Evolutionary conservation across 345 rosid genomes (phyloP), one percentile per base, ranked within the genome.

Genomic region (Aquilaria yunnanensis): DNA sequence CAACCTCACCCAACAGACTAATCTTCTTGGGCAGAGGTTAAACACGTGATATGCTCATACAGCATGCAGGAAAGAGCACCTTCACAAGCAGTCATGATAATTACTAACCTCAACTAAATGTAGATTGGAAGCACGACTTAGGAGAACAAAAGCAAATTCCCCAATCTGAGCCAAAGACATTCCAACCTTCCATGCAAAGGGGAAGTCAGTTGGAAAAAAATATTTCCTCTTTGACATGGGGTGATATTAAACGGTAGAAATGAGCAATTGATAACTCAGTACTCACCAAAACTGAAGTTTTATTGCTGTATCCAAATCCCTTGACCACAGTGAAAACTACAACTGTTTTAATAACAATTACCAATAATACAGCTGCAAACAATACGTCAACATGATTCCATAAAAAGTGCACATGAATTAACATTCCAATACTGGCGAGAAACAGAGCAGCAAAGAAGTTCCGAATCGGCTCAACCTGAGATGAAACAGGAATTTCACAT

Each of bases 51-150:
- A 37, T 37, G 43, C 43, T 37, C 8, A 37, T 37, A 37, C 43
- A 37, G 6, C 23, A 37, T 37, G 5, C 43, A 37, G 5, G 8
- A 37, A 9, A 37, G 23, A 37, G 8, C 5, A 37, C 43, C 43
- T 5, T 37, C 43, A 37, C 43, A 37, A 37, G 43, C 8, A 9
- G 43, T 37, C 43, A 37, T 37, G 43, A 37, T 37, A 7, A 63
- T 51, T 61, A 60, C 81, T 72, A 67, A 90, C 97, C 92, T 90
- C 99, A 74, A 94, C 90, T 60, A 94, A 80, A 76, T 79, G 94
- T 74, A 94, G 92, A 83, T 94, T 94, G 70, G 97, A 90, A 63
- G 99, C 99, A 49, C 97, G 95, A 72, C 97, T 94, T 51, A 94
- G 84, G 60, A 94, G 90, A 73, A 94, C 97, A 77, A 94, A 94